phyloP scores from a whole-genome alignment of 2,329 filamentous ascomycete species.

The Acephala macrosclerotiorum region DNA sequence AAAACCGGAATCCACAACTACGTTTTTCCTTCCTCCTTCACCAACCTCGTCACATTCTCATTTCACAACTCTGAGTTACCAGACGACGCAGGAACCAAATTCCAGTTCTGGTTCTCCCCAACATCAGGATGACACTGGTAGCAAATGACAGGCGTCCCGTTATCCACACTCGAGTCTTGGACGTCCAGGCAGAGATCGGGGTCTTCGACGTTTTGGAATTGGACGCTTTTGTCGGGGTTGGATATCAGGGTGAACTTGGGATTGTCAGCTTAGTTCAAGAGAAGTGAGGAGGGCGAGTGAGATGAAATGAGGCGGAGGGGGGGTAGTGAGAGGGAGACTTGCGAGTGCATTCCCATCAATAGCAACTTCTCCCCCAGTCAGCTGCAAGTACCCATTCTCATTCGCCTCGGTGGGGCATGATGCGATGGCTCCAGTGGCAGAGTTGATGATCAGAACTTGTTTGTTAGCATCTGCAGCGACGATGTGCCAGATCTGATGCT shows the following conservation, averaged over 20 bases:
- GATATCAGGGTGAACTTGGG: background rate
- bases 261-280: background rate
- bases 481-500: background rate
- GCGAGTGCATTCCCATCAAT: conserved; percentile 1
- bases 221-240: background rate
- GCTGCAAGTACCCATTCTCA: background rate
- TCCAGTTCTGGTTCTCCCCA: conserved; percentile 1
- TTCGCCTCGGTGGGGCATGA: background rate
- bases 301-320: too few relatives aligned
- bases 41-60: too few relatives aligned
- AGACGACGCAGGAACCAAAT: background rate
- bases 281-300: background rate
- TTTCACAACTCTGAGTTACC: too few relatives aligned
- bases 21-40: background rate
- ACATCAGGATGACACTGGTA: background rate
- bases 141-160: background rate
- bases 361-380: background rate
- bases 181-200: background rate
- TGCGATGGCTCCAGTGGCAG: background rate
- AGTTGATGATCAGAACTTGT: background rate
- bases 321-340: too few relatives aligned
- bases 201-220: background rate
- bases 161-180: background rate
- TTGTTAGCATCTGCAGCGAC: background rate
- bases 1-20: background rate